Percentiles rank a stretch among this genome's conserved stretches.
phyloP scores from a whole-genome alignment of 371 early-diverging fungal species.

The Lichtheimia ornata region DNA sequence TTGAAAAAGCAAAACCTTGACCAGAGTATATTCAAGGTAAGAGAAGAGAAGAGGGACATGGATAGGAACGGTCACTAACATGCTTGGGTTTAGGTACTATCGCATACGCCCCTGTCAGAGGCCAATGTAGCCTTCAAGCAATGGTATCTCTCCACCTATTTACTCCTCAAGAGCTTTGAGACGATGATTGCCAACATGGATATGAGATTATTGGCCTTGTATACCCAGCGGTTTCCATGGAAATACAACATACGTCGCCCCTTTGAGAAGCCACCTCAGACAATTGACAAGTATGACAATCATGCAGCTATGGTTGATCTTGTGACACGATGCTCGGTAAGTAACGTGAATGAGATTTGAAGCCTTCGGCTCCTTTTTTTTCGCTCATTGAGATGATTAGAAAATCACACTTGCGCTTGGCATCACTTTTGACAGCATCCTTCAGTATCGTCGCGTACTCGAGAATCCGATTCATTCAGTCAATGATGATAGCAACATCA shows the following conservation, averaged over 20 bases:
- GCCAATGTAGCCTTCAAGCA: slow-evolving; percentile 3
- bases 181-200: slow-evolving; percentile 15
- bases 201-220: slow-evolving; percentile 9
- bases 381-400: not conserved
- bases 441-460: not conserved
- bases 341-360: not conserved
- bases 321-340: slow-evolving; percentile 11
- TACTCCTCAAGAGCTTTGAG: slow-evolving; percentile 9
- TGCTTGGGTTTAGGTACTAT: not conserved
- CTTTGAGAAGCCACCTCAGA: not conserved
- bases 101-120: not conserved
- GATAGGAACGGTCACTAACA: not conserved
- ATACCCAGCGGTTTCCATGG: slow-evolving; percentile 6
- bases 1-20: not conserved
- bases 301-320: not conserved
- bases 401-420: slow-evolving; percentile 4
- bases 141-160: slow-evolving; percentile 12
- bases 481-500: not conserved
- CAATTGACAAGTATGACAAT: not conserved
- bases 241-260: slow-evolving; percentile 7
- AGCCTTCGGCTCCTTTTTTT: not conserved
- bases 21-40: not conserved
- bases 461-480: not conserved
- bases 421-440: slow-evolving; percentile 11
- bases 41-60: not conserved